Percentiles rank a stretch among this genome's conserved stretches.
Evolutionary conservation across 306 rosid genomes (phyloP).

Genomic region (Mucuna pruriens): DNA sequence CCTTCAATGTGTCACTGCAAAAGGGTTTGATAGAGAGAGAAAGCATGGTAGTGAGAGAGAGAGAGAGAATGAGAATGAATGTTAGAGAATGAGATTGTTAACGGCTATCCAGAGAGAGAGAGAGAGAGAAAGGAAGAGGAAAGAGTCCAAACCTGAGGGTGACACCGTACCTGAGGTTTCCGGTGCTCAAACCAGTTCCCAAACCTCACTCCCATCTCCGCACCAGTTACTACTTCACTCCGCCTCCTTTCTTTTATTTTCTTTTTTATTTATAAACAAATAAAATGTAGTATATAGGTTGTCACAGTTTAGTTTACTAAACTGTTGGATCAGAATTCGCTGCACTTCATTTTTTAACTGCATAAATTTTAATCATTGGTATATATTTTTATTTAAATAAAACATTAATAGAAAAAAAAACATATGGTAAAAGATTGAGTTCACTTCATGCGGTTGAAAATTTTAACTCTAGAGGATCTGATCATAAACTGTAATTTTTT

Average conservation of each 20-base stretch:
- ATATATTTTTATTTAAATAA: no score
- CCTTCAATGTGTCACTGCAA: background rate
- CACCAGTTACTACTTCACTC: slow-evolving; percentile 45
- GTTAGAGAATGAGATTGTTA: background rate
- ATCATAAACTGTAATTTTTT: no score
- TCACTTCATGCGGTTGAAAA: no score
- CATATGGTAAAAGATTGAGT: no score
- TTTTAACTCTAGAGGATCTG: no score
- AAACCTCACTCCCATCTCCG: slow-evolving; percentile 59
- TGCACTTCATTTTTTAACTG: no score
- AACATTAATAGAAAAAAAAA: no score
- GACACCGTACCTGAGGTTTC: slow-evolving; percentile 54
- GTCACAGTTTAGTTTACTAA: no score
- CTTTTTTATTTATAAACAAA: no score
- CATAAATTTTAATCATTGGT: no score
- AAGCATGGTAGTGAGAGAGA: background rate
- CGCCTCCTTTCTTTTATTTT: background rate
- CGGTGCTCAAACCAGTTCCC: slow-evolving; percentile 47
- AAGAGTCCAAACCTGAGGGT: slow-evolving; percentile 56
- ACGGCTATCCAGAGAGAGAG: slow-evolving; percentile 1
- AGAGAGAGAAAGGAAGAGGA: slow-evolving; percentile 20
- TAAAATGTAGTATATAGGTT: no score
- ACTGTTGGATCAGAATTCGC: no score
- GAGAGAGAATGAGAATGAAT: background rate
- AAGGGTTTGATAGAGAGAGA: slow-evolving; percentile 7